Percentiles rank a stretch among this genome's conserved stretches.
Evolutionary conservation across 805 yeast genomes (phyloP).

Genomic region (Gaillardinia entomophila): DNA sequence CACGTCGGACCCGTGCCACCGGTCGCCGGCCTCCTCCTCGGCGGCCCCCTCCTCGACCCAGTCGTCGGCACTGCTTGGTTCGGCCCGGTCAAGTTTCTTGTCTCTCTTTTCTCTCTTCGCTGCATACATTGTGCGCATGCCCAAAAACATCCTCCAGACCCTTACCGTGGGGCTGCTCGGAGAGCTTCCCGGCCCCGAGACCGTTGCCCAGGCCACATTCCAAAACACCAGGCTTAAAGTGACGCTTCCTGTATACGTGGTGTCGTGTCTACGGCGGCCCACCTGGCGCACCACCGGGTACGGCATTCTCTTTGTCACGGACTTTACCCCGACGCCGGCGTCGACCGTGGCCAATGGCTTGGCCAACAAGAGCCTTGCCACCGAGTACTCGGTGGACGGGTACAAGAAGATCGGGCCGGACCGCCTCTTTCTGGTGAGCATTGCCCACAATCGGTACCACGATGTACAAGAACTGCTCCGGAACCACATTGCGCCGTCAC

Average conservation of each 20-base stretch:
- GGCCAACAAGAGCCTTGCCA: conserved; percentile 4
- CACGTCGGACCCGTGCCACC: conserved; percentile 65
- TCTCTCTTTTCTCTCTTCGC: no score
- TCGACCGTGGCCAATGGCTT: conserved; percentile 3
- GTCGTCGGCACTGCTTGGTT: conserved; percentile 45
- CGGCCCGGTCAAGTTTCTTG: no score
- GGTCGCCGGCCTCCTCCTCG: conserved; percentile 70
- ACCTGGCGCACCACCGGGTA: not conserved
- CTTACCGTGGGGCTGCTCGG: not conserved
- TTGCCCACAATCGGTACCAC: conserved; percentile 1
- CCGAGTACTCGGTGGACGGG: conserved; percentile 2
- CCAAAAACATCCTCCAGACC: not conserved
- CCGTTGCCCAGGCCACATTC: not conserved
- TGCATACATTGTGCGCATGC: not conserved
- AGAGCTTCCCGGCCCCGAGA: not conserved
- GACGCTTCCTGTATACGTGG: not conserved
- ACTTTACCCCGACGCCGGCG: conserved; percentile 8
- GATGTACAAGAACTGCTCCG: conserved; percentile 4
- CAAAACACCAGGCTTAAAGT: not conserved
- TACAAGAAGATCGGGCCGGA: not conserved
- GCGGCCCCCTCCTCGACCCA: conserved; percentile 49
- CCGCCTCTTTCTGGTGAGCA: conserved; percentile 6
- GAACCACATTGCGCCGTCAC: not conserved
- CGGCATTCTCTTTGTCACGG: conserved; percentile 11
- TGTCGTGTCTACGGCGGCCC: not conserved